A percentile compares a stretch with the other conserved stretches of the same genome.
Evolutionary conservation across 768 basidiomycete genomes (phyloP).

Genomic region (Pholiota microspora): DNA sequence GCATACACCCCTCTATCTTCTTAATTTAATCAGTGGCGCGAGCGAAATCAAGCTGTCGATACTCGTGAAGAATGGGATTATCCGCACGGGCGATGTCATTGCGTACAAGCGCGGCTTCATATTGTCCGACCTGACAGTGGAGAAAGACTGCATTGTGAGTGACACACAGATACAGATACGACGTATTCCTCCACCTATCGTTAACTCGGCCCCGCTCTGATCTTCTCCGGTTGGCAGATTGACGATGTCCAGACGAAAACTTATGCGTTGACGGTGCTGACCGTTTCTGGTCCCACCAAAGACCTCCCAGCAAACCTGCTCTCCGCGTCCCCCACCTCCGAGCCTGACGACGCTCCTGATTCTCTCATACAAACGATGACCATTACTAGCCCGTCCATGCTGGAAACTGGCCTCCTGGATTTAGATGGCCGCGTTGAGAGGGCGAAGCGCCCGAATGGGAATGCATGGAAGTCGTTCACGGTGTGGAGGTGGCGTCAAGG

Average conservation of each 20-base stretch:
- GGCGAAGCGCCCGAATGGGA: conserved; percentile 40
- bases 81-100: conserved; percentile 54
- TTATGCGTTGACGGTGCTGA: conserved; percentile 39
- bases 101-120: conserved; percentile 51
- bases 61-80: conserved; percentile 41
- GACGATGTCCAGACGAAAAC: conserved; percentile 41
- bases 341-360: not conserved
- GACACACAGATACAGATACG: not conserved
- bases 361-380: conserved; percentile 30
- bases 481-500: conserved; percentile 51
- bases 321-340: conserved; percentile 15
- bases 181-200: not conserved
- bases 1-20: not conserved
- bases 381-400: conserved; percentile 42
- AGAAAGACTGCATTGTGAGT: conserved; percentile 55
- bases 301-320: conserved; percentile 38
- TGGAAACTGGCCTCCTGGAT: conserved; percentile 53
- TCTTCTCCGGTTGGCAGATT: conserved; percentile 31
- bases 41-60: conserved; percentile 41
- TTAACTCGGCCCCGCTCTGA: not conserved
- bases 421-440: conserved; percentile 47
- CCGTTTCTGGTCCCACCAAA: conserved; percentile 33
- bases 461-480: conserved; percentile 57
- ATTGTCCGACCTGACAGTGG: conserved; percentile 33
- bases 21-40: conserved; percentile 35